Base-by-base conservation (phyloP, 441 rosid species). In the Oxalis stricta region DNA sequence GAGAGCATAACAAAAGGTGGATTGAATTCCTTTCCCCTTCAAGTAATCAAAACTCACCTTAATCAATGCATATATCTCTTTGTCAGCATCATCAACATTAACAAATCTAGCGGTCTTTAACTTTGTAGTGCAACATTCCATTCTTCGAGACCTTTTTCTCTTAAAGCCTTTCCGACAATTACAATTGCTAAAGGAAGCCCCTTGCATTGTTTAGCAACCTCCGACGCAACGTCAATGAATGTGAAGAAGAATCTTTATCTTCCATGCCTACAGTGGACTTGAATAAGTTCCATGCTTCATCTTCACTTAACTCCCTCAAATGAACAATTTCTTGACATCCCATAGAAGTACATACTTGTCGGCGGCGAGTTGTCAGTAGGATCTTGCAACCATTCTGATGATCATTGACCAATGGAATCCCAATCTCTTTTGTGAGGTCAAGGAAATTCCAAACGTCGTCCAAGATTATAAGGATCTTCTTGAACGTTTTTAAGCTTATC, bases 1-100 rank as follows among this genome's bases (percentile, higher is more conserved):
- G 30, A 2, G 43, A 38, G 20, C 66, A 61, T 29, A 55, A 46
- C 20, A 55, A 16, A 29, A 61, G 37, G 48, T 44, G 3, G 21
- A 38, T 44, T 50, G 39, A 0, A 40, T 46, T 10, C 38, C 33
- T 32, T 56, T 33, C n/a, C 33, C 10, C 30, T 46, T 38, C 17
- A 53, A n/a, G 28, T 35, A 49, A 44, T 53, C 14, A 19, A 41
- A 53, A 18, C 55, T 53, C 36, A 48, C 18, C 34, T 21, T 35
- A 5, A 61, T 33, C 10, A 20, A 34, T 2, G 22, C 22, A 17
- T 55, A 44, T 8, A 38, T 35, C 30, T 14, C 38, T 26, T 22
- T 34, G 0, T 56, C 47, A 16, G 11, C 35, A 43, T 26, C 23
- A 6, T 43, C 23, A 4, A 29, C 5, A 3, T 26, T 14, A 10